Percentiles rank a stretch among this genome's conserved stretches.
Evolutionary conservation across 805 yeast genomes (phyloP).

Genomic region (Clavispora phyllophila): DNA sequence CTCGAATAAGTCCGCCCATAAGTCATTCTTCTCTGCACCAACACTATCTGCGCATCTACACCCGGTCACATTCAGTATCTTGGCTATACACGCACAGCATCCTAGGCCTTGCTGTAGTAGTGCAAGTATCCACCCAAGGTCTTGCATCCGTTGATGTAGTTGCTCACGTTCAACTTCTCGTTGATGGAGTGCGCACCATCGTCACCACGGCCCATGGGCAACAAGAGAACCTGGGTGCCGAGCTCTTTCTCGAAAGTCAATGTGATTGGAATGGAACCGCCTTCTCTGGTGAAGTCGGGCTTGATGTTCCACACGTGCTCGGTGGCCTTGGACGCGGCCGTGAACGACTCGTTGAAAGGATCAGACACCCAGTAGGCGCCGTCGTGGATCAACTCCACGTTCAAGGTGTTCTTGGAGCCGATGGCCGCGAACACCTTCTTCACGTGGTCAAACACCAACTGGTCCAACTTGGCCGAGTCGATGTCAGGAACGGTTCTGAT

Average conservation of each 20-base stretch:
- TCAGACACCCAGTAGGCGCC: slow-evolving; percentile 96
- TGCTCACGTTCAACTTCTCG: slow-evolving; percentile 84
- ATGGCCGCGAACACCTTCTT: slow-evolving; percentile 60
- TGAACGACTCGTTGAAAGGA: slow-evolving; percentile 87
- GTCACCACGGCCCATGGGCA: slow-evolving; percentile 98
- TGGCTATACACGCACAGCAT: too few species aligned
- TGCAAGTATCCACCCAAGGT: slow-evolving; percentile 91
- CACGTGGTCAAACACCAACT: slow-evolving; percentile 69
- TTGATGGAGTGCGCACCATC: slow-evolving; percentile 99
- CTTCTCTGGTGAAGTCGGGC: slow-evolving; percentile 97
- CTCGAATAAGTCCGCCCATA: too few species aligned
- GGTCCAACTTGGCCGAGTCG: slow-evolving; percentile 70
- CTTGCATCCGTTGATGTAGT: slow-evolving; percentile 91
- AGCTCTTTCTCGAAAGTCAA: slow-evolving; percentile 85
- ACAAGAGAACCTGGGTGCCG: slow-evolving; percentile 76
- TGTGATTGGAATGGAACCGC: slow-evolving; percentile 98
- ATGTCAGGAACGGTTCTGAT: slow-evolving; percentile 97
- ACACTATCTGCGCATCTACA: too few species aligned
- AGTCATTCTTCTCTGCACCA: too few species aligned
- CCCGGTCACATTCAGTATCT: too few species aligned
- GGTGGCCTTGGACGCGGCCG: slow-evolving; percentile 93
- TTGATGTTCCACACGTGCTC: slow-evolving; percentile 90
- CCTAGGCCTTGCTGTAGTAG: slow-evolving; percentile 49
- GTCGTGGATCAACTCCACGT: slow-evolving; percentile 79
- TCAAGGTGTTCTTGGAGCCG: slow-evolving; percentile 69